These are phyloP conservation scores for Mycena haematopus DNA, from an alignment of 768 basidiomycete species.

Conservation along the genomic window DNA sequence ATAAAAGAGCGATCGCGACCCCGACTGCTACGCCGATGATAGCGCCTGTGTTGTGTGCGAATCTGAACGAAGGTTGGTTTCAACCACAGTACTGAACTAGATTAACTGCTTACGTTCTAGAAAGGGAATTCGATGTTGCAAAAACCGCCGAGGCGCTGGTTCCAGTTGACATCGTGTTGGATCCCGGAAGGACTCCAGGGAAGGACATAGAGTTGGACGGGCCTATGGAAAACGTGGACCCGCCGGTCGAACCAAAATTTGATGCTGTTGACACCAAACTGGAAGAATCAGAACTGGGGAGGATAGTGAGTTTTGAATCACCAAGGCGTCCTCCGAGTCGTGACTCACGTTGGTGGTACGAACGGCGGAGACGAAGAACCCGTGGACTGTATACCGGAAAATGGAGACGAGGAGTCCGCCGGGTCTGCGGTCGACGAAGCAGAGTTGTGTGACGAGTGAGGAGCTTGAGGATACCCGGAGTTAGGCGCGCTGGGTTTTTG, in stretches of 20 bases:
- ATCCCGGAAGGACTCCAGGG: not conserved
- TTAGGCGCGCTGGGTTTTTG: not conserved
- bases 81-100: not conserved
- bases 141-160: not conserved
- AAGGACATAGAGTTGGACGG: conserved; percentile 6
- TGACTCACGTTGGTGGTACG: not conserved
- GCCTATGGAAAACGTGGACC: not conserved
- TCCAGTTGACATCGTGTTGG: not conserved
- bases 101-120: conserved; percentile 8
- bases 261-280: not conserved
- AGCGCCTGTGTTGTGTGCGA: conserved; percentile 45
- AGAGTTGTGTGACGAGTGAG: no score
- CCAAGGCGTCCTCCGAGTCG: not conserved
- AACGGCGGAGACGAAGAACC: not conserved
- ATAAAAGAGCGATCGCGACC: conserved; percentile 35
- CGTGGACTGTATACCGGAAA: no score
- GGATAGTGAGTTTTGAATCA: not conserved
- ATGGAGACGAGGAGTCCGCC: no score
- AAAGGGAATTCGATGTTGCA: conserved; percentile 6
- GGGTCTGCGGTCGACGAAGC: no score
- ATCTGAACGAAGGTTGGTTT: conserved; percentile 31
- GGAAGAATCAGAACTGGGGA: not conserved
- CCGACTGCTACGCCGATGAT: conserved; percentile 47
- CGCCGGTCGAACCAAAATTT: not conserved
- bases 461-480: no score